Conservation (phyloP, 1,284 basidiomycete species). For the Farysia itapuensis region DNA sequence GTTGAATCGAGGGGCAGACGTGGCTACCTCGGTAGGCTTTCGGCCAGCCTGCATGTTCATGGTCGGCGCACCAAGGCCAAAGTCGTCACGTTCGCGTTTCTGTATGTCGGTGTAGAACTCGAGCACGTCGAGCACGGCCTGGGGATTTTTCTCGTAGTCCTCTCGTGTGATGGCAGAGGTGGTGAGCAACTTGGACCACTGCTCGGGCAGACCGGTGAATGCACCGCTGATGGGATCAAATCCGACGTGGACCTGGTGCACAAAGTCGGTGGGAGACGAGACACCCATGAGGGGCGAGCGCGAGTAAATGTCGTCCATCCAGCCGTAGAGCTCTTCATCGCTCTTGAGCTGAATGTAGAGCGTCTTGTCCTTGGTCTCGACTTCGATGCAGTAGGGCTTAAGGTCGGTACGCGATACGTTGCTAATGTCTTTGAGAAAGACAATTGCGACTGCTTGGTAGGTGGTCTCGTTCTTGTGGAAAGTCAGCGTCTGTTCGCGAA, state of each 20-base stretch:
- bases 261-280: conserved; percentile 91
- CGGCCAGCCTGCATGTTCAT: conserved; percentile 56
- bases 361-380: conserved; percentile 75
- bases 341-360: conserved; percentile 82
- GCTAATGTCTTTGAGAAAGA: conserved; percentile 76
- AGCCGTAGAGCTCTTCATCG: conserved; percentile 92
- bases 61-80: conserved; percentile 56
- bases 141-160: conserved; percentile 94
- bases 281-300: conserved; percentile 90
- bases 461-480: conserved; percentile 88
- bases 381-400: conserved; percentile 81
- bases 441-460: conserved; percentile 68
- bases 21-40: conserved; percentile 29
- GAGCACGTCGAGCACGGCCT: conserved; percentile 93
- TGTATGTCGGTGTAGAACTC: conserved; percentile 98
- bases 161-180: conserved; percentile 96
- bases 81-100: conserved; percentile 81
- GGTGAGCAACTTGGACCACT: conserved; percentile 93
- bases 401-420: conserved; percentile 87
- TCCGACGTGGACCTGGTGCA: conserved; percentile 96
- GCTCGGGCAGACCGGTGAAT: conserved; percentile 93
- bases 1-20: conserved; percentile 34
- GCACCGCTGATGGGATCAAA: conserved; percentile 91
- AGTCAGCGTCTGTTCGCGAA: conserved; percentile 77
- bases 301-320: conserved; percentile 94